Percentiles rank a stretch among this genome's conserved stretches.
These are phyloP conservation scores for Yamadazyma dendronema DNA, from an alignment of 1,139 yeast species.

Conservation along the genomic window DNA sequence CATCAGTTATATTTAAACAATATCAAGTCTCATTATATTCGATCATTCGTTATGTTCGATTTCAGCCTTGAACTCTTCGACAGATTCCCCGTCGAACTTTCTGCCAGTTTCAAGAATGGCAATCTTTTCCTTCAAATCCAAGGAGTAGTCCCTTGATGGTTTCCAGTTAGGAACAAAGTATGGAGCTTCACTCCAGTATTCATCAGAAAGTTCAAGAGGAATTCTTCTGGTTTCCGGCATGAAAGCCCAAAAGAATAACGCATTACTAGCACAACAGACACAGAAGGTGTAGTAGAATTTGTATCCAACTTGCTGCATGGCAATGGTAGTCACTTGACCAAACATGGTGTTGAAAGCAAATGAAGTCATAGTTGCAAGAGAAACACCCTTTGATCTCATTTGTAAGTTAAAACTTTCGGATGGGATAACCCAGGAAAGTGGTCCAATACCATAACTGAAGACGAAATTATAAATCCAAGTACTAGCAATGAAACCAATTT, in stretches of 20 bases:
- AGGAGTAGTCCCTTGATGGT: conserved; percentile 16
- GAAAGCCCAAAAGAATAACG: conserved; percentile 25
- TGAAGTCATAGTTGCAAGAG: conserved; percentile 27
- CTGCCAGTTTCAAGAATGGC: conserved; percentile 14
- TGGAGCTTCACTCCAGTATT: conserved; percentile 22
- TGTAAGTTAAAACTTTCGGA: conserved; percentile 23
- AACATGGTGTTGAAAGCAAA: conserved; percentile 36
- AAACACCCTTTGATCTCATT: conserved; percentile 30
- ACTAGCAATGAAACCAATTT: conserved; percentile 28
- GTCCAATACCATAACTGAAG: conserved; percentile 31
- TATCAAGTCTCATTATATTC: too few relatives aligned
- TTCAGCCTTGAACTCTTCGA: conserved; percentile 15
- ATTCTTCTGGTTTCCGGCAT: conserved; percentile 25
- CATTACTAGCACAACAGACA: conserved; percentile 24
- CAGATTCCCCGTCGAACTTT: conserved; percentile 11
- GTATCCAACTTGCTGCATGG: conserved; percentile 21
- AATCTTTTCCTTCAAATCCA: conserved; percentile 17
- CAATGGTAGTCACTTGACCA: conserved; percentile 34
- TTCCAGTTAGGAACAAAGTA: conserved; percentile 21
- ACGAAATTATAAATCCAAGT: conserved; percentile 34
- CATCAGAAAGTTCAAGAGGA: conserved; percentile 25
- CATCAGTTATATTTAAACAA: neutral
- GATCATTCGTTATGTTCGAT: conserved; percentile 13
- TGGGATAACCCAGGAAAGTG: conserved; percentile 28
- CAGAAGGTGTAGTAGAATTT: conserved; percentile 16